A percentile compares a stretch with the other conserved stretches of the same genome.
phyloP scores from a whole-genome alignment of 2,329 filamentous ascomycete species.

The Pyricularia grisea region DNA sequence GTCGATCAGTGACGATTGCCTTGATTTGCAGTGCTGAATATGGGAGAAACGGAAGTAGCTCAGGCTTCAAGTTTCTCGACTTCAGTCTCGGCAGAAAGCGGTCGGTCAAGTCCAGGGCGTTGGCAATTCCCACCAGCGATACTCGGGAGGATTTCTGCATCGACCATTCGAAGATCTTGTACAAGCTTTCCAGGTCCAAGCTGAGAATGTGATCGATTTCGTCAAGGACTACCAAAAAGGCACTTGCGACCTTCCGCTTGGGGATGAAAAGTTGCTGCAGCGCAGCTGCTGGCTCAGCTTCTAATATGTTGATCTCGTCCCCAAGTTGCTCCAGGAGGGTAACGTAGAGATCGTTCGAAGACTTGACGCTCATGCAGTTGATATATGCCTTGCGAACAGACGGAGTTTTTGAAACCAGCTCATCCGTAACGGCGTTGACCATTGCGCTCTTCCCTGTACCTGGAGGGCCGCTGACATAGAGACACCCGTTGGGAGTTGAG shows the following conservation, averaged over 20 bases:
- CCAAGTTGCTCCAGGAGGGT: conserved; percentile 66
- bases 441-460: conserved; percentile 96
- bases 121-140: conserved; percentile 85
- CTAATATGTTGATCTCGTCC: conserved; percentile 42
- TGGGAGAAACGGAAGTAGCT: conserved; percentile 82
- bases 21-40: conserved; percentile 86
- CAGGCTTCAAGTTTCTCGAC: conserved; percentile 81
- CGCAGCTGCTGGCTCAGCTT: conserved; percentile 56
- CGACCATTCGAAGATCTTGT: conserved; percentile 95
- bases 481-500: conserved; percentile 60
- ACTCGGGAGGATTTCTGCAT: conserved; percentile 71
- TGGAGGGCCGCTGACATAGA: conserved; percentile 92
- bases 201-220: conserved; percentile 93
- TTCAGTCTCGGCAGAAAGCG: conserved; percentile 90
- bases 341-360: conserved; percentile 73
- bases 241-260: conserved; percentile 47
- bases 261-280: conserved; percentile 65
- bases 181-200: conserved; percentile 79
- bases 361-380: conserved; percentile 97
- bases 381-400: conserved; percentile 65
- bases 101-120: conserved; percentile 90
- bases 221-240: conserved; percentile 79
- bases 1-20: conserved; percentile 72
- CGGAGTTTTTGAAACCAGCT: conserved; percentile 38
- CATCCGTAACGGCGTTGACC: conserved; percentile 67